Evolutionary conservation across 2,329 filamentous ascomycete species (phyloP), one percentile per base, ranked within the genome.

Genomic region (Talaromyces sp.): DNA sequence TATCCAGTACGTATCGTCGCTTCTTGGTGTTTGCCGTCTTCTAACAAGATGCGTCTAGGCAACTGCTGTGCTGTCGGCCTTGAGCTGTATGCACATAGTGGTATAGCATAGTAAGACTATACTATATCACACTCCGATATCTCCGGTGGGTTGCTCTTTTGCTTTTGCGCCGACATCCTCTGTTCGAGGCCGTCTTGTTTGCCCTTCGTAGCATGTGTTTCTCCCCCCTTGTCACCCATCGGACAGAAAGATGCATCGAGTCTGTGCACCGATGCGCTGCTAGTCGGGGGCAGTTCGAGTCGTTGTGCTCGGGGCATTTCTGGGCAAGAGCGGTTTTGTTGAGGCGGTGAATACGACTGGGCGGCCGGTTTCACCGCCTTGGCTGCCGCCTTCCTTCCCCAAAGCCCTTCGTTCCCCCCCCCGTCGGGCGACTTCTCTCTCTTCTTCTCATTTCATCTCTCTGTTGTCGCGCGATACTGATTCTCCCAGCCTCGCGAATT

Each of bases 381-480:
- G n/a, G 44, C 23, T 47, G 44, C 44, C 44, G 44, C 44, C 44
- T 47, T 47, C 44, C 44, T 47, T 18, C 18, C 44, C 36, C 36
- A 40, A 40, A n/a, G 36, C 36, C 36, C 7, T 8, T 8, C 10
- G 4, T 8, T 23, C 42, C n/a, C n/a, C 40, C n/a, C 5, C 14
- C 42, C 42, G 40, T 14, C 42, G n/a, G 42, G 18, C 42, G n/a
- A 8, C 44, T 47, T 27, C 23, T 27, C 18, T 4, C 18, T 47
- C 23, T 47, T 16, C 44, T 8, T 14, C 18, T 12, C 12, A 12
- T 12, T 47, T 47, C 44, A 47, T 40, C 31, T 40, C 31, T 47
- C 60, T 44, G 40, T 50, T 58, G 47, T 56, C 50, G 50, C 51
- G 55, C 60, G 28, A 56, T 47, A 27, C 44, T 47, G 23, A 47